phyloP scores from a whole-genome alignment of 2,329 filamentous ascomycete species.

The Phyllosticta capitalensis region DNA sequence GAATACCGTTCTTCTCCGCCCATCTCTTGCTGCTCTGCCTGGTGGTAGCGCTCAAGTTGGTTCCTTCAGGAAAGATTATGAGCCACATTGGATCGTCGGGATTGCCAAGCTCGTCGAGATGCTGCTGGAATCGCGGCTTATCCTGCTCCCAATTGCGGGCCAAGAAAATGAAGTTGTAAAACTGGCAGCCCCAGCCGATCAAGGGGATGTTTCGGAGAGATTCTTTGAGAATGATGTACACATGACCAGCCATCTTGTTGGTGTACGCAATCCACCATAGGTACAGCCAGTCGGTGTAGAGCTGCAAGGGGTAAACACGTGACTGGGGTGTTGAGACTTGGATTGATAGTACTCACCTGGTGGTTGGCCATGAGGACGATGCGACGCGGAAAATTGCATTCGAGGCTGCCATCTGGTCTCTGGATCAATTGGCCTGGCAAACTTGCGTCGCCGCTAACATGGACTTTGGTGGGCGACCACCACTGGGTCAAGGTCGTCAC shows the following conservation, averaged over 20 bases:
- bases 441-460: conserved; percentile 74
- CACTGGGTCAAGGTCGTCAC: conserved; percentile 74
- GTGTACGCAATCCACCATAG: conserved; percentile 92
- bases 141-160: conserved; percentile 82
- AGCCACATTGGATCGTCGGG: conserved; percentile 80
- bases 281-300: conserved; percentile 88
- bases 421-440: conserved; percentile 65
- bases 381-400: conserved; percentile 72
- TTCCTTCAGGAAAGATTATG: conserved; percentile 79
- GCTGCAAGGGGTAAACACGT: conserved; percentile 28
- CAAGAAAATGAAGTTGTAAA: conserved; percentile 86
- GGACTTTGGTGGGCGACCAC: conserved; percentile 76
- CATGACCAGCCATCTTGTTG: conserved; percentile 70
- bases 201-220: conserved; percentile 73
- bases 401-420: conserved; percentile 60
- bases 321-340: not conserved
- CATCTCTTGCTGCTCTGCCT: conserved; percentile 61
- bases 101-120: conserved; percentile 60
- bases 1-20: conserved; percentile 65
- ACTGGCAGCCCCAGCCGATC: conserved; percentile 71
- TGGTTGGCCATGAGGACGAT: conserved; percentile 82
- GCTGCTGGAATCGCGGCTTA: conserved; percentile 62
- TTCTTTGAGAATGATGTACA: conserved; percentile 87
- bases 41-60: conserved; percentile 65
- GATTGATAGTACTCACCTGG: conserved; percentile 36